These are phyloP conservation scores for Westerdykella ornata DNA, from an alignment of 2,329 filamentous ascomycete genomes.

Conservation along the genomic window DNA sequence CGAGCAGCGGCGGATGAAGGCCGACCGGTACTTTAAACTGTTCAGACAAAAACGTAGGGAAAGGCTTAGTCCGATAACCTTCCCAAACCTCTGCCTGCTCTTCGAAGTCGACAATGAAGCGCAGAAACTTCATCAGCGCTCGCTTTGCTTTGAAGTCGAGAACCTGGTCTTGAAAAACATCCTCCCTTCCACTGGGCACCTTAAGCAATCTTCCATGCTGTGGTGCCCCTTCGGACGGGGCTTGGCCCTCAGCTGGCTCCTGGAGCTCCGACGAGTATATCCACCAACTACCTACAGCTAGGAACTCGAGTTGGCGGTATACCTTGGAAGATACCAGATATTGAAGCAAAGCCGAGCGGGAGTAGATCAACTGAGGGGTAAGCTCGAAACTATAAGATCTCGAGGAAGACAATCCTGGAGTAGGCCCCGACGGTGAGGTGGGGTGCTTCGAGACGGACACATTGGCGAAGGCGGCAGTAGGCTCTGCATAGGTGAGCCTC, in stretches of 20 bases:
- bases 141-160: slow-evolving; percentile 79
- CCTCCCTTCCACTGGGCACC: slow-evolving; percentile 84
- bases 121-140: slow-evolving; percentile 85
- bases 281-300: slow-evolving; percentile 90
- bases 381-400: slow-evolving; percentile 77
- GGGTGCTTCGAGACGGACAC: slow-evolving; percentile 31
- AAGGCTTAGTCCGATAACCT: slow-evolving; percentile 47
- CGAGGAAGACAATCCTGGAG: slow-evolving; percentile 51
- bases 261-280: slow-evolving; percentile 49
- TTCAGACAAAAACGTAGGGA: slow-evolving; percentile 53
- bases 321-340: slow-evolving; percentile 83
- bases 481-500: slow-evolving; percentile 6
- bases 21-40: slow-evolving; percentile 53
- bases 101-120: slow-evolving; percentile 71
- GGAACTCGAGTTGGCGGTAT: slow-evolving; percentile 85
- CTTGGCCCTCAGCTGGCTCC: slow-evolving; percentile 1
- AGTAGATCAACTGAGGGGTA: slow-evolving; percentile 80
- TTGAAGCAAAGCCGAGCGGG: slow-evolving; percentile 68
- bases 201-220: slow-evolving; percentile 48
- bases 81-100: slow-evolving; percentile 56
- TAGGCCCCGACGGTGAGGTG: slow-evolving; percentile 12
- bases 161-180: slow-evolving; percentile 72
- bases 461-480: slow-evolving; percentile 20
- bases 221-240: slow-evolving; percentile 5
- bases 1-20: slow-evolving; percentile 58